phyloP scores from a whole-genome alignment of 225 moss, liverwort and hornwort genomes.

The Marchantia polymorpha region DNA sequence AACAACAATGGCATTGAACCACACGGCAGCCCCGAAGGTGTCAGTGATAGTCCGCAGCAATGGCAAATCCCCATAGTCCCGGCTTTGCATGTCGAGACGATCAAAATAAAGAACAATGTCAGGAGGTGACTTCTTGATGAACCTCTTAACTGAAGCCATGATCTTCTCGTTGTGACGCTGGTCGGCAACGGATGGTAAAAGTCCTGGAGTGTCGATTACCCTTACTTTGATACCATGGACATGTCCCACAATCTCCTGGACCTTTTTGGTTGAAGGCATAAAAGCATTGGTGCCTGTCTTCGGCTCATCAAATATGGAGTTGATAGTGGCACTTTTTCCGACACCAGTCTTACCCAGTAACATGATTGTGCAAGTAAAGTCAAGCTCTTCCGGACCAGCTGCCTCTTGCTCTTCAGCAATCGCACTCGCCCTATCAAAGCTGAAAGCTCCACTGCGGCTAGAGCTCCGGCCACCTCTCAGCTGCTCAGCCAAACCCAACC shows the following conservation, averaged over 20 bases:
- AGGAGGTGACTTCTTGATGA: constrained; percentile 53
- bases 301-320: constrained; percentile 88
- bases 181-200: constrained; percentile 50
- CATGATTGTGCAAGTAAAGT: constrained; percentile 88
- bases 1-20: constrained; percentile 69
- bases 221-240: constrained; percentile 85
- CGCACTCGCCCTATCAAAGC: constrained; percentile 76
- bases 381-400: constrained; percentile 69
- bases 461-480: constrained; percentile 67
- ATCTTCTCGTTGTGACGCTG: constrained; percentile 55
- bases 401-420: constrained; percentile 84
- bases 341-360: constrained; percentile 93
- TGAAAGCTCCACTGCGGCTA: constrained; percentile 56
- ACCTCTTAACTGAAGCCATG: constrained; percentile 51
- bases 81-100: constrained; percentile 64
- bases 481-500: constrained; percentile 84
- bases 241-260: constrained; percentile 76
- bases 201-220: constrained; percentile 65
- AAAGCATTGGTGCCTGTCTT: constrained; percentile 80
- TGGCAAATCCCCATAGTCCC: constrained; percentile 59
- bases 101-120: constrained; percentile 67
- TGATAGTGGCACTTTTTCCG: constrained; percentile 92
- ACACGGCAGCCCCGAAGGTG: constrained; percentile 55
- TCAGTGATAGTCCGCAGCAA: constrained; percentile 60
- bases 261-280: constrained; percentile 72